Evolutionary conservation across 1,284 basidiomycete genomes (phyloP).

Genomic region (Lentinula novae-zelandiae): DNA sequence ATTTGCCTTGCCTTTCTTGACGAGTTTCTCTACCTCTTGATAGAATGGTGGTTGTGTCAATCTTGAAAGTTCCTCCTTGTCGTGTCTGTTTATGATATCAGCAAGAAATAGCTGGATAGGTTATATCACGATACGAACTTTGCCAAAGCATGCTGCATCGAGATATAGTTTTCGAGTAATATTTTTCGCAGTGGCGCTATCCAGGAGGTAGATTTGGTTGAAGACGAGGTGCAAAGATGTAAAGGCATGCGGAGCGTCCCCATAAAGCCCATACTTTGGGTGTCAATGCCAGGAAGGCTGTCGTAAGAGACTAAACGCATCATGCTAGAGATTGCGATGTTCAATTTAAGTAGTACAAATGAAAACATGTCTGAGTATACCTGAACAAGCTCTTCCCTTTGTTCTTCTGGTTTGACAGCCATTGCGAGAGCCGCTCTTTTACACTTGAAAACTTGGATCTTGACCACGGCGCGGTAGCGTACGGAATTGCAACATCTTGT

Average conservation of each 20-base stretch:
- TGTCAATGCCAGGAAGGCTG: constrained; percentile 6
- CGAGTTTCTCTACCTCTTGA: not conserved
- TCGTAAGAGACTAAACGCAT: constrained; percentile 1
- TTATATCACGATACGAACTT: constrained; percentile 1
- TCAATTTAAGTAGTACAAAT: not conserved
- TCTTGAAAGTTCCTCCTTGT: not conserved
- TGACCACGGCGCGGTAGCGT: constrained; percentile 8
- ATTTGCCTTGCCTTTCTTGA: not conserved
- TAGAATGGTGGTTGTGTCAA: constrained; percentile 1
- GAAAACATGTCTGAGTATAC: not conserved
- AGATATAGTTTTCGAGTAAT: constrained; percentile 4
- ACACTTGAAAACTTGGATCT: constrained; percentile 4
- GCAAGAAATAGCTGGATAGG: too few species aligned
- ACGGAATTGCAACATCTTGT: constrained; percentile 5
- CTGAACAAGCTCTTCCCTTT: not conserved
- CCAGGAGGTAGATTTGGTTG: constrained; percentile 5
- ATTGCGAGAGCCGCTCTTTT: not conserved
- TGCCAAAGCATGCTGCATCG: constrained; percentile 10
- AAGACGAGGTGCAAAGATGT: not conserved
- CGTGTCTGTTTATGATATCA: not conserved
- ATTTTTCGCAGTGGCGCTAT: constrained; percentile 5
- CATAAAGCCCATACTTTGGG: not conserved
- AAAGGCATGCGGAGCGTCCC: constrained; percentile 1
- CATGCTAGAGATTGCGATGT: not conserved
- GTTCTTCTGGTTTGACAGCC: constrained; percentile 4